A percentile compares a stretch with the other conserved stretches of the same genome.
Conservation (phyloP, 768 basidiomycete species). For the Dacryopinax spathularia region DNA sequence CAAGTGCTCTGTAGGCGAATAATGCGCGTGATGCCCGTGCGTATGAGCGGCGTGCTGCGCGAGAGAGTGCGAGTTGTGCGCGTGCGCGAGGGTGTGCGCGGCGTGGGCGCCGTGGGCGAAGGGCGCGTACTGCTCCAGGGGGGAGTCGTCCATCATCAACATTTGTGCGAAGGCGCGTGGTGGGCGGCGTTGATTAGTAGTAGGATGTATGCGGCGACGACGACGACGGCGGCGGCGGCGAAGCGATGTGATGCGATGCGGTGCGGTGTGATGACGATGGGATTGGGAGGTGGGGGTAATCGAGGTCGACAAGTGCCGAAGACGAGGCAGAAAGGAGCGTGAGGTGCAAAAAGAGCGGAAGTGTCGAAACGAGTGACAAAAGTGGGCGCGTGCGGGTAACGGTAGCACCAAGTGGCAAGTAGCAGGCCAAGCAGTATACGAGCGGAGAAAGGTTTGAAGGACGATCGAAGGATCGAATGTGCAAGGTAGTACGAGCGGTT, state of each 20-base stretch:
- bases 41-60: not conserved
- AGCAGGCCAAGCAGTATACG: too few species aligned
- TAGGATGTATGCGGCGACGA: not conserved
- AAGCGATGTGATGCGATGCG: not conserved
- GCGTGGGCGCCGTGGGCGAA: not conserved
- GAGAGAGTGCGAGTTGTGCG: not conserved
- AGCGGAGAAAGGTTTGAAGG: too few species aligned
- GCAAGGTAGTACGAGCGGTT: too few species aligned
- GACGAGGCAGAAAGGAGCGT: conserved; percentile 5
- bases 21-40: conserved; percentile 3
- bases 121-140: conserved; percentile 2
- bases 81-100: not conserved
- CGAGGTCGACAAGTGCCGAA: not conserved
- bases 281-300: conserved; percentile 2
- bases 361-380: conserved; percentile 2
- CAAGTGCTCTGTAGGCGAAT: not conserved
- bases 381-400: too few species aligned
- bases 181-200: not conserved
- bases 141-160: conserved; percentile 3
- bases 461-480: too few species aligned
- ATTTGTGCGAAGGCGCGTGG: not conserved
- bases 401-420: too few species aligned
- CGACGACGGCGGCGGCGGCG: not conserved
- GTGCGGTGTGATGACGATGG: not conserved
- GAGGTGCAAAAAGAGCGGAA: conserved; percentile 9